phyloP scores from a whole-genome alignment of 805 yeast genomes.

The Candida namnaoensis region DNA sequence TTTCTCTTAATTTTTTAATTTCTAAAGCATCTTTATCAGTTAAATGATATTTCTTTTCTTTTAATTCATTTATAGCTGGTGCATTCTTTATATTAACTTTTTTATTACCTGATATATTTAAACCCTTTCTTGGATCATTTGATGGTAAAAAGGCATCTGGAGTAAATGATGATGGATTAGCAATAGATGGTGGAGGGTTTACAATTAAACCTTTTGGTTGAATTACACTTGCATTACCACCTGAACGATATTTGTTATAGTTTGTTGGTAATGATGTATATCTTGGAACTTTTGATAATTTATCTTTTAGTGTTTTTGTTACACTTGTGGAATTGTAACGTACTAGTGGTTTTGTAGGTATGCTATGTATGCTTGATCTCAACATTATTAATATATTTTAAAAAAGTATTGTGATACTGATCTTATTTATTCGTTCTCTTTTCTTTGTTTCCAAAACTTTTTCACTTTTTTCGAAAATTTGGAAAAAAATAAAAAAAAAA shows the following conservation, averaged over 20 bases:
- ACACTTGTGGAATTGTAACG: no score
- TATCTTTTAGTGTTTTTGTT: no score
- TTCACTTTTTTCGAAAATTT: no score
- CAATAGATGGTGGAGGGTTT: slow-evolving; percentile 59
- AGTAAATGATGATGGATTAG: slow-evolving; percentile 40
- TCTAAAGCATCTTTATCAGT: slow-evolving; percentile 49
- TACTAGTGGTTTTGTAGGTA: no score
- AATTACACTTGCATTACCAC: background rate
- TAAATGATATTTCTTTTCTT: slow-evolving; percentile 41
- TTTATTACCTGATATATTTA: slow-evolving; percentile 19
- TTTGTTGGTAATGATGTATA: slow-evolving; percentile 44
- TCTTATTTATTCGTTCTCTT: no score
- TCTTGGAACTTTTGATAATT: background rate
- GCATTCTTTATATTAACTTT: slow-evolving; percentile 19
- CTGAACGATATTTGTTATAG: slow-evolving; percentile 28
- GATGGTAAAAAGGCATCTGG: slow-evolving; percentile 65
- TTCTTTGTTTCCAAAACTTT: no score
- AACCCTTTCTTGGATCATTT: slow-evolving; percentile 45
- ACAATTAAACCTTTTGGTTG: slow-evolving; percentile 50
- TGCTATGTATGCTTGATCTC: no score
- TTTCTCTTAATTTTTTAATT: slow-evolving; percentile 43
- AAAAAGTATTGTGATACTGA: no score
- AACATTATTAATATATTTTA: no score
- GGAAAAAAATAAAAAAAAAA: no score
- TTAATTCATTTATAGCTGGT: slow-evolving; percentile 25